phyloP scores from a whole-genome alignment of 1,284 basidiomycete genomes.

The Trichosporon inkin region DNA sequence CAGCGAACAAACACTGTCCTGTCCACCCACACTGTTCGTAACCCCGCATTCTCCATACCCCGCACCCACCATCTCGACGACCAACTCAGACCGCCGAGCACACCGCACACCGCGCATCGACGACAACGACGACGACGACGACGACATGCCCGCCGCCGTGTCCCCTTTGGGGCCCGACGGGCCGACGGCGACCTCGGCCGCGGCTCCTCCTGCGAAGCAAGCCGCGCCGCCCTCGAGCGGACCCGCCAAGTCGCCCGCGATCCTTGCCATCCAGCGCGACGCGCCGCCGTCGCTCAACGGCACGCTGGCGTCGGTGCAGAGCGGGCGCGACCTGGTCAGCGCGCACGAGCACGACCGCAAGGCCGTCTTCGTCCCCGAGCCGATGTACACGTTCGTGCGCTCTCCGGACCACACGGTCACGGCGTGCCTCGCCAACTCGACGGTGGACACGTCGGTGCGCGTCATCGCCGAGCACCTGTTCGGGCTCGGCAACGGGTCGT shows the following conservation, averaged over 20 bases:
- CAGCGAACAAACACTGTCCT: no score
- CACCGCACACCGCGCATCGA: no score
- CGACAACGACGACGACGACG: no score
- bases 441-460: conserved; percentile 24
- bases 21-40: no score
- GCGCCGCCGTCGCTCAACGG: conserved; percentile 8
- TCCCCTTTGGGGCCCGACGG: no score
- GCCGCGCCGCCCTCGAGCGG: background rate
- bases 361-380: conserved; percentile 19
- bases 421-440: conserved; percentile 20
- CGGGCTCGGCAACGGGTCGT: conserved; percentile 21
- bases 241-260: conserved; percentile 12
- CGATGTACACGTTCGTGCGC: conserved; percentile 23
- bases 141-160: no score
- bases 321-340: conserved; percentile 19
- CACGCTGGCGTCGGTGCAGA: conserved; percentile 9
- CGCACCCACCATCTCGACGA: no score
- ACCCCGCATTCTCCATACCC: no score
- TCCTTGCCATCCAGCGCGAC: conserved; percentile 17
- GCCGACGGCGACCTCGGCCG: background rate
- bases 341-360: conserved; percentile 9
- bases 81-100: no score
- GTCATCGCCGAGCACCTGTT: conserved; percentile 28
- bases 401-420: conserved; percentile 22
- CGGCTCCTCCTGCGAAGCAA: background rate